Percentiles rank a stretch among this genome's conserved stretches.
These are phyloP conservation scores for Byssochlamys sp. DNA, from an alignment of 2,329 filamentous ascomycete species.

Conservation along the genomic window DNA sequence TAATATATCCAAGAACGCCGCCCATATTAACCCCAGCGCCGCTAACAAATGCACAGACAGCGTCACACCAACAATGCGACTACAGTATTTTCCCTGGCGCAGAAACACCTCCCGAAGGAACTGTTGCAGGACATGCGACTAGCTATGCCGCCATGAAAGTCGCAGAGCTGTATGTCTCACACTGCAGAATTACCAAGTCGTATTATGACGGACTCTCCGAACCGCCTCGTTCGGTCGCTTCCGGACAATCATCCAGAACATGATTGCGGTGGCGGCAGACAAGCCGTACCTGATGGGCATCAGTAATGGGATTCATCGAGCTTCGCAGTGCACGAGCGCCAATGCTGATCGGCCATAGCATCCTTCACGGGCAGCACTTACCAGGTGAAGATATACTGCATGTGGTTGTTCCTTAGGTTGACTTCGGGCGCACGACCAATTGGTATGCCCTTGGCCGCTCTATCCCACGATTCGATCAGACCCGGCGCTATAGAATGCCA, in stretches of 20 bases:
- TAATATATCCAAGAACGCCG: slow-evolving; percentile 30
- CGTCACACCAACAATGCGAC: slow-evolving; percentile 60
- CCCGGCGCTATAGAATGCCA: slow-evolving; percentile 54
- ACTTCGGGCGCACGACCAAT: slow-evolving; percentile 83
- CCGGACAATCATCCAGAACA: slow-evolving; percentile 91
- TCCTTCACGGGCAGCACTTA: slow-evolving; percentile 39
- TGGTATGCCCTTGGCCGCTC: slow-evolving; percentile 71
- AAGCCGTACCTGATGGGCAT: slow-evolving; percentile 64
- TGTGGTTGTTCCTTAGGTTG: slow-evolving; percentile 89
- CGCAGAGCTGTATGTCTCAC: not conserved
- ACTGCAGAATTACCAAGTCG: slow-evolving; percentile 53
- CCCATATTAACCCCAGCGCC: slow-evolving; percentile 4
- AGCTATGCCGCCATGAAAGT: slow-evolving; percentile 27
- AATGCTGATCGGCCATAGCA: slow-evolving; percentile 1
- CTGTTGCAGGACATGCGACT: slow-evolving; percentile 64
- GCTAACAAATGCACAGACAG: slow-evolving; percentile 51
- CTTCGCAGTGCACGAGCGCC: not conserved
- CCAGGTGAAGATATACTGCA: slow-evolving; percentile 99
- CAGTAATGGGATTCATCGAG: slow-evolving; percentile 10
- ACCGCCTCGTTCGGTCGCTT: slow-evolving; percentile 68
- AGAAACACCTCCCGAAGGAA: slow-evolving; percentile 71
- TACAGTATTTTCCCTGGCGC: slow-evolving; percentile 78
- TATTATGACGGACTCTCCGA: slow-evolving; percentile 65
- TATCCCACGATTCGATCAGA: slow-evolving; percentile 63
- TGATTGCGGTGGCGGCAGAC: slow-evolving; percentile 74